Evolutionary conservation across 345 rosid genomes (phyloP).

Genomic region (Arabidopsis suecica): DNA sequence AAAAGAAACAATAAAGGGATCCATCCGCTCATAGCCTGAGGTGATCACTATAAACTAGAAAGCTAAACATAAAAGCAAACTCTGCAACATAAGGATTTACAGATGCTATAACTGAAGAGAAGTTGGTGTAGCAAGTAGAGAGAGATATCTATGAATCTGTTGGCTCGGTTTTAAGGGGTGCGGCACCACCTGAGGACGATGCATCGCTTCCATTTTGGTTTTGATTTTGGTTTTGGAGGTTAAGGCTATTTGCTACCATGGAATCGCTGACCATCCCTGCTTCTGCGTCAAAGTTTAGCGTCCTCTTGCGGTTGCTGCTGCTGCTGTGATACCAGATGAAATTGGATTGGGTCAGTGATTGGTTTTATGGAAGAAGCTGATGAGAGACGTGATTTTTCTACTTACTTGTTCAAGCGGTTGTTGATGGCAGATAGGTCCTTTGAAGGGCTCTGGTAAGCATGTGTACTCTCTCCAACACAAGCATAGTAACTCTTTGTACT

Average conservation of each 20-base stretch:
- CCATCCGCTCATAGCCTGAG: conserved; percentile 36
- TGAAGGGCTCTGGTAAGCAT: conserved; percentile 96
- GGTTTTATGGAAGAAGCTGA: conserved; percentile 13
- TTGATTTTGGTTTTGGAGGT: conserved; percentile 58
- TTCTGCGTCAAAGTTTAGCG: conserved; percentile 79
- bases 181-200: conserved; percentile 41
- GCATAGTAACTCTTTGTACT: conserved; percentile 92
- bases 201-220: conserved; percentile 39
- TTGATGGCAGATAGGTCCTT: conserved; percentile 91
- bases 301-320: conserved; percentile 64
- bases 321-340: conserved; percentile 45
- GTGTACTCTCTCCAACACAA: conserved; percentile 99
- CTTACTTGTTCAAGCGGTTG: conserved; percentile 82
- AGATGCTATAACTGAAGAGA: conserved; percentile 25
- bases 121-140: not conserved
- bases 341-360: not conserved
- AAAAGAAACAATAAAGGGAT: conserved; percentile 11
- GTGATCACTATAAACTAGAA: conserved; percentile 43
- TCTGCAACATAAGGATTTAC: conserved; percentile 38
- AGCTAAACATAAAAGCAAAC: conserved; percentile 35
- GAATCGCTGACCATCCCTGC: conserved; percentile 96
- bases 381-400: not conserved
- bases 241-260: conserved; percentile 84
- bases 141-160: conserved; percentile 27
- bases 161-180: conserved; percentile 46